Conservation (phyloP, 108 stramenopile species). For the Cylindrotheca closterium region DNA sequence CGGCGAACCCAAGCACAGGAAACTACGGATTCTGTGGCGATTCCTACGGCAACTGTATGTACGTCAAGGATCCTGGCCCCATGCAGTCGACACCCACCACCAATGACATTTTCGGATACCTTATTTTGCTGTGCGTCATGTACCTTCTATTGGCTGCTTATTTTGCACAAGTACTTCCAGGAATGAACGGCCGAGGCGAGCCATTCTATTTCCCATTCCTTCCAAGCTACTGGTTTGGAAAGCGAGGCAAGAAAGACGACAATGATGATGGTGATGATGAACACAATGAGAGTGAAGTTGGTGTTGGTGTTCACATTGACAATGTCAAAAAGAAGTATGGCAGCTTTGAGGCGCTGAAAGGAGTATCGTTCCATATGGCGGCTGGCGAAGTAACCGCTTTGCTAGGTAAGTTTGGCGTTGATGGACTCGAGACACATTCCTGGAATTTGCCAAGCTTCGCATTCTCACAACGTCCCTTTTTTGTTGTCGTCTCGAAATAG, state of each 20-base stretch:
- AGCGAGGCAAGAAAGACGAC: neutral
- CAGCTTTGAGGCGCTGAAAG: constrained; percentile 50
- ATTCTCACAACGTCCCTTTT: too few species aligned
- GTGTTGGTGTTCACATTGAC: constrained; percentile 31
- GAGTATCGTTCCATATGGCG: constrained; percentile 39
- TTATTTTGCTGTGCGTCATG: constrained; percentile 33
- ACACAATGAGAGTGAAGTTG: neutral
- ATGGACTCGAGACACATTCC: constrained; percentile 8
- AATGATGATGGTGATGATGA: neutral
- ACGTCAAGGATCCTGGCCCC: constrained; percentile 18
- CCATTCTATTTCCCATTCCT: constrained; percentile 41
- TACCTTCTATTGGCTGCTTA: constrained; percentile 50
- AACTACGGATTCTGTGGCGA: too few species aligned
- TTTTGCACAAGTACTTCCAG: constrained; percentile 37
- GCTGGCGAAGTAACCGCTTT: constrained; percentile 53
- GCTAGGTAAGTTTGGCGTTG: constrained; percentile 38
- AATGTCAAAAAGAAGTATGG: constrained; percentile 45
- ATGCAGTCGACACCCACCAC: constrained; percentile 34
- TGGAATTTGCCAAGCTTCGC: neutral
- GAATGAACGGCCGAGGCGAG: constrained; percentile 45
- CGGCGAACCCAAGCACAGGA: too few species aligned
- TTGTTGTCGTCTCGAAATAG: too few species aligned
- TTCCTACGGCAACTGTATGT: constrained; percentile 7
- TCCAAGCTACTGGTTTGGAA: constrained; percentile 40
- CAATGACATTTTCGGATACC: constrained; percentile 36